Conservation (phyloP, 345 rosid species). For the Excoecaria agallocha region DNA sequence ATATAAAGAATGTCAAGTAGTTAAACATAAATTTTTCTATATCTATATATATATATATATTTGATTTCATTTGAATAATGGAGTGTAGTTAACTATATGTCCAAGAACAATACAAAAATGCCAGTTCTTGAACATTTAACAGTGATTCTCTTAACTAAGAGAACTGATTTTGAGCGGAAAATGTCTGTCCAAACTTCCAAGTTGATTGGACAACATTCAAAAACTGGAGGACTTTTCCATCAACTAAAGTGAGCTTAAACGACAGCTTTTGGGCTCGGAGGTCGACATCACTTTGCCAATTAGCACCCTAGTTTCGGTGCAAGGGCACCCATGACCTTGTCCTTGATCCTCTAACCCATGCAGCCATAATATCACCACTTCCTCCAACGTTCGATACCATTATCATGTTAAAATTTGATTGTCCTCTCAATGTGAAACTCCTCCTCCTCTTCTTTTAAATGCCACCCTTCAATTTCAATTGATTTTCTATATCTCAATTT, state of each 20-base stretch:
- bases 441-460: conserved; percentile 77
- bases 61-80: not conserved
- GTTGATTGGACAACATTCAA: conserved; percentile 56
- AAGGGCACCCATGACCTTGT: conserved; percentile 52
- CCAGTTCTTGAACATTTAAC: conserved; percentile 15
- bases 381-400: conserved; percentile 76
- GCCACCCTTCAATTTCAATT: conserved; percentile 39
- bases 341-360: conserved; percentile 63
- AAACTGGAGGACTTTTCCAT: conserved; percentile 47
- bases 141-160: not conserved
- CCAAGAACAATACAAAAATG: conserved; percentile 19
- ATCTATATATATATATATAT: too few species aligned
- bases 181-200: conserved; percentile 81
- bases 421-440: conserved; percentile 73
- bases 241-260: conserved; percentile 55
- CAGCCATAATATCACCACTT: conserved; percentile 59
- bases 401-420: conserved; percentile 65
- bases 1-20: too few species aligned
- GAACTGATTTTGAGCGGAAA: conserved; percentile 59
- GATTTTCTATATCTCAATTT: not conserved
- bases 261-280: conserved; percentile 55
- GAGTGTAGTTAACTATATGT: not conserved
- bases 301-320: conserved; percentile 75
- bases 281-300: conserved; percentile 67
- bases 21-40: too few species aligned